Evolutionary conservation across 192 early-diverging fungal species (phyloP), one percentile per base, ranked within the genome.

Genomic region (Helicostylum pulchrum): DNA sequence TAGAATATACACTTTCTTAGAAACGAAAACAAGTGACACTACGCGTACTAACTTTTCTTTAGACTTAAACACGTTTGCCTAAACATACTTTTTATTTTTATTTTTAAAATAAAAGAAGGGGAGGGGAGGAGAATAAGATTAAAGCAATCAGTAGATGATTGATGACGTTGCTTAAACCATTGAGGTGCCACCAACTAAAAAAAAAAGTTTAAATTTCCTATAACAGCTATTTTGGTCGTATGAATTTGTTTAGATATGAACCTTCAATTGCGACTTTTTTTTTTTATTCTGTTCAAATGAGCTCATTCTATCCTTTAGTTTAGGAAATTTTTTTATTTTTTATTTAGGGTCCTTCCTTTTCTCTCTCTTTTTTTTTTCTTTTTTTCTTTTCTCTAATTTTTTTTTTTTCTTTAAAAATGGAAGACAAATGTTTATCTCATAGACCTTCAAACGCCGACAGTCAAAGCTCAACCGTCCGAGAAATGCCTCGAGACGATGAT

Each of bases 41-140:
- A 39, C 36, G 36, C 36, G 36, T 39, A 10, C 32, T 54, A 31
- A 54, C 53, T 54, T 32, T 54, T 26, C 8, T 54, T 54, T 32
- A 54, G 14, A n/a, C 30, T n/a, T 1, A n/a, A 54, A 3, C 53
- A 32, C 3, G 53, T 17, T 54, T 54, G 53, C 31, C n/a, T 54
- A 32, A 54, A 54, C 53, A 54, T 54, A 26, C 26, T 26, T 26
- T 26, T 26, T 26, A 2, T 26, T 26, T 26, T 26, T 26, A 2
- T 26, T 26, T 26, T 26, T 26, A 32, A 54, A 30, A 54, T 31
- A n/a, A 32, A 17, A 36, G 31, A 31, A 31, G 15, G 32, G 14
- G 30, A 54, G 53, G 11, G 2, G n/a, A 0, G 4, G 32, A 53
- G 15, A 14, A 4, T 23, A 20, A 31, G 19, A 31, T 12, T 1